These are phyloP conservation scores for Suillus alpinus DNA, from an alignment of 768 basidiomycete genomes.

Conservation along the genomic window DNA sequence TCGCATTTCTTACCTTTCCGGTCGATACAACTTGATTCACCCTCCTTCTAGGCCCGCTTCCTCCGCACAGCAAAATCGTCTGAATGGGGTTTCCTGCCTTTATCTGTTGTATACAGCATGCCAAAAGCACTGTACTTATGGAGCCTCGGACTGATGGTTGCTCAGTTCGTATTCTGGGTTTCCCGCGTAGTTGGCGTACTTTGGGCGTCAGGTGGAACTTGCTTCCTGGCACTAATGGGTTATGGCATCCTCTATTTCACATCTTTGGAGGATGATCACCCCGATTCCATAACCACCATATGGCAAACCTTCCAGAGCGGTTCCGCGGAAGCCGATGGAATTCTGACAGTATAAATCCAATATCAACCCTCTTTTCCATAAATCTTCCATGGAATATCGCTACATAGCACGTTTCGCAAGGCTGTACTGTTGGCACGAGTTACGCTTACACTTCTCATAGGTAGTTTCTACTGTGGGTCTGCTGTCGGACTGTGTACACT, in stretches of 20 bases:
- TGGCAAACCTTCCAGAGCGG: background rate
- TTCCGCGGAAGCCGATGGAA: background rate
- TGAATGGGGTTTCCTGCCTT: slow-evolving; percentile 41
- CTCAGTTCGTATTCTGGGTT: slow-evolving; percentile 16
- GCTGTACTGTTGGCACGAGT: background rate
- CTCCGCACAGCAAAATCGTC: slow-evolving; percentile 30
- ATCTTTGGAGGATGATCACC: background rate
- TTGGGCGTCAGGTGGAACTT: background rate
- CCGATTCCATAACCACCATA: background rate
- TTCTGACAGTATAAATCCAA: background rate
- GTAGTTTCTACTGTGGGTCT: background rate
- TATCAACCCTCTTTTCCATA: background rate
- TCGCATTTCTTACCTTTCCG: slow-evolving; percentile 12
- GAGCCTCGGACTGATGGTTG: slow-evolving; percentile 28
- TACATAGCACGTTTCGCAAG: background rate
- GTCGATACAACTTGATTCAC: background rate
- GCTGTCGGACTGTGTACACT: background rate
- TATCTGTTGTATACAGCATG: slow-evolving; percentile 45
- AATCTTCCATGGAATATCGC: background rate
- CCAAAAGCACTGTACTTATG: slow-evolving; percentile 49
- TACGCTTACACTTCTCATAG: background rate
- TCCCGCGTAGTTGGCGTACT: background rate
- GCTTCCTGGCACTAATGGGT: background rate
- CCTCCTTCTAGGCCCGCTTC: slow-evolving; percentile 16
- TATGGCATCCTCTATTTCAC: background rate